A percentile compares a stretch with the other conserved stretches of the same genome.
Evolutionary conservation across 257 asterid species (phyloP).

Genomic region (Cordia subcordata): DNA sequence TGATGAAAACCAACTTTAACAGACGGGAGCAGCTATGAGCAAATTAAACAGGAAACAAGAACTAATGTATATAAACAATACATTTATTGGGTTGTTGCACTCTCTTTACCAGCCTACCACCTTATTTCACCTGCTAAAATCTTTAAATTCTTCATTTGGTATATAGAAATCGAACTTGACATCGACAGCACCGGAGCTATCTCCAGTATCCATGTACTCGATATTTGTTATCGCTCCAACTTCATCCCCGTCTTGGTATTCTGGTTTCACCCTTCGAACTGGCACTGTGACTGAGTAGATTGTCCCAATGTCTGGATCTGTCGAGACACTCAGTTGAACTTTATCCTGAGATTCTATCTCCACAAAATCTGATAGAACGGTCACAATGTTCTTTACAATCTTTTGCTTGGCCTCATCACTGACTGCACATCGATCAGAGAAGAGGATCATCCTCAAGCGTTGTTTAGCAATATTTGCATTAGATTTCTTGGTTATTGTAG

Average conservation of each 20-base stretch:
- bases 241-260: slow-evolving; percentile 70
- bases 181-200: slow-evolving; percentile 79
- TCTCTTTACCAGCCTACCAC: background rate
- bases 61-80: background rate
- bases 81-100: slow-evolving; percentile 1
- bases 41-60: too few species aligned
- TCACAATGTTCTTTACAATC: slow-evolving; percentile 79
- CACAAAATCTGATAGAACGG: slow-evolving; percentile 75
- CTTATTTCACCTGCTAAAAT: slow-evolving; percentile 22
- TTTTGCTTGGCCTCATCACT: slow-evolving; percentile 89
- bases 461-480: slow-evolving; percentile 88
- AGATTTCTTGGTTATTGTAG: slow-evolving; percentile 48
- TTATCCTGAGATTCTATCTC: slow-evolving; percentile 94
- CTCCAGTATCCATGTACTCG: slow-evolving; percentile 78
- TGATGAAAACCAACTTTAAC: too few species aligned
- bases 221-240: slow-evolving; percentile 66
- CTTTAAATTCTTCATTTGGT: slow-evolving; percentile 49
- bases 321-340: slow-evolving; percentile 79
- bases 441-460: slow-evolving; percentile 87
- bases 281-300: slow-evolving; percentile 86
- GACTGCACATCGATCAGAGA: slow-evolving; percentile 91
- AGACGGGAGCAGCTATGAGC: too few species aligned
- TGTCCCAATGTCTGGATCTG: slow-evolving; percentile 85
- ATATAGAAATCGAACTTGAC: slow-evolving; percentile 84
- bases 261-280: slow-evolving; percentile 55